Percentiles rank a stretch among this genome's conserved stretches.
These are phyloP conservation scores for Cyberlindnera veronae DNA, from an alignment of 805 yeast genomes.

Conservation along the genomic window DNA sequence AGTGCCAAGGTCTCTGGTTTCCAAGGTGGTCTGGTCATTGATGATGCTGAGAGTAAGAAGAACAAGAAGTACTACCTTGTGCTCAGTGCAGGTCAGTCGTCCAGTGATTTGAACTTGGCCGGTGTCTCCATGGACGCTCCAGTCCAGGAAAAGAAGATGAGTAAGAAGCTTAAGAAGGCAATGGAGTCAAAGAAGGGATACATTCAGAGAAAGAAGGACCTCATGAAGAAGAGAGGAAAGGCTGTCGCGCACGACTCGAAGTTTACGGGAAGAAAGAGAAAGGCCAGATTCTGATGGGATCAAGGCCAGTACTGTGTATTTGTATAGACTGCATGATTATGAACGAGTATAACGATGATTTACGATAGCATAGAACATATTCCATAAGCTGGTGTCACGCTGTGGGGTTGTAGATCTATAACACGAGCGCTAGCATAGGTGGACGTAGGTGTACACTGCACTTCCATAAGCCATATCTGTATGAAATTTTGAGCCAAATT, in stretches of 20 bases:
- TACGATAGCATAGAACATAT: neutral
- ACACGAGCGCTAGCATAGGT: too few species aligned
- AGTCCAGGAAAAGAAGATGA: conserved; percentile 38
- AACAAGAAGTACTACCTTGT: conserved; percentile 90
- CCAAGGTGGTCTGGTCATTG: conserved; percentile 92
- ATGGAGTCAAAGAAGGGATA: conserved; percentile 76
- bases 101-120: conserved; percentile 67
- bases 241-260: conserved; percentile 85
- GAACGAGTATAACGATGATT: neutral
- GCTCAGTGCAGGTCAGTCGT: conserved; percentile 80
- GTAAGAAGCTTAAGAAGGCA: conserved; percentile 36
- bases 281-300: conserved; percentile 50
- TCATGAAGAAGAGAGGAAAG: conserved; percentile 89
- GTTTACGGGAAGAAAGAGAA: conserved; percentile 84
- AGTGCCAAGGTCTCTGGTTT: conserved; percentile 95
- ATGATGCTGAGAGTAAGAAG: conserved; percentile 88
- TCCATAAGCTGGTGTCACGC: too few species aligned
- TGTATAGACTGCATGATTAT: neutral
- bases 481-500: too few species aligned
- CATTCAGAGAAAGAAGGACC: conserved; percentile 86
- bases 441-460: too few species aligned
- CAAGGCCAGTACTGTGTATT: too few species aligned
- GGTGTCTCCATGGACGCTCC: conserved; percentile 81
- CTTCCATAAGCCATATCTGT: too few species aligned
- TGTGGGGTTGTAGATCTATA: too few species aligned